phyloP scores from a whole-genome alignment of 768 basidiomycete species.

The Trametes coccinea region DNA sequence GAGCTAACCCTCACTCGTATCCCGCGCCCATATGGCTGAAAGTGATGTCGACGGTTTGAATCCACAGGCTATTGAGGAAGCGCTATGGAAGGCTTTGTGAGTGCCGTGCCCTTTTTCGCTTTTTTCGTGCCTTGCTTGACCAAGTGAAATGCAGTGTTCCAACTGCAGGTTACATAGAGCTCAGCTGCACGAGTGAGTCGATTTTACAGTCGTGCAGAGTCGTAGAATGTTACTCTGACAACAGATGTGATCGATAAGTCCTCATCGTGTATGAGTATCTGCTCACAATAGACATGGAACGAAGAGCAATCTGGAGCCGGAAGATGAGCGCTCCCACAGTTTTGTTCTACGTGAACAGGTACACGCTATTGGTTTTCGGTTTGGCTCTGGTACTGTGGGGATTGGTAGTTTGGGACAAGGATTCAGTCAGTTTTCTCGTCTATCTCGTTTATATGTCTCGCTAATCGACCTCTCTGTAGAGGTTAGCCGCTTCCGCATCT shows the following conservation, averaged over 20 bases:
- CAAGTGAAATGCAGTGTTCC: not conserved
- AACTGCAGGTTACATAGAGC: not conserved
- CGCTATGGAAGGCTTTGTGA: not conserved
- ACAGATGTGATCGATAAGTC: not conserved
- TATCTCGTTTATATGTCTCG: not conserved
- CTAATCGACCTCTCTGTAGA: not conserved
- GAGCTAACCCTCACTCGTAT: too few species aligned
- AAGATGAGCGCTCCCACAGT: slow-evolving; percentile 6
- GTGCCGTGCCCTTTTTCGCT: not conserved
- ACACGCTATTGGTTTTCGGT: not conserved
- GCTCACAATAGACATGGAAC: slow-evolving; percentile 15
- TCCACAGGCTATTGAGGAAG: not conserved
- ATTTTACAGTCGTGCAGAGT: not conserved
- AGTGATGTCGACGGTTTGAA: too few species aligned
- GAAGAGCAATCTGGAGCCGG: slow-evolving; percentile 19
- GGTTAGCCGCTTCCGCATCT: not conserved
- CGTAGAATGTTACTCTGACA: not conserved
- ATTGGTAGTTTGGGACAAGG: not conserved
- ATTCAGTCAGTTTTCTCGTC: not conserved
- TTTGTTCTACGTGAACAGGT: slow-evolving; percentile 19
- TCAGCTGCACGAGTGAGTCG: slow-evolving; percentile 1
- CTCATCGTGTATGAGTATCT: slow-evolving; percentile 19
- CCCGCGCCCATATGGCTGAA: too few species aligned
- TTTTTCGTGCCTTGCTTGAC: not conserved
- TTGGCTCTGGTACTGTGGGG: not conserved